phyloP scores from a whole-genome alignment of 2,329 filamentous ascomycete genomes.

The Phialophora verrucosa region DNA sequence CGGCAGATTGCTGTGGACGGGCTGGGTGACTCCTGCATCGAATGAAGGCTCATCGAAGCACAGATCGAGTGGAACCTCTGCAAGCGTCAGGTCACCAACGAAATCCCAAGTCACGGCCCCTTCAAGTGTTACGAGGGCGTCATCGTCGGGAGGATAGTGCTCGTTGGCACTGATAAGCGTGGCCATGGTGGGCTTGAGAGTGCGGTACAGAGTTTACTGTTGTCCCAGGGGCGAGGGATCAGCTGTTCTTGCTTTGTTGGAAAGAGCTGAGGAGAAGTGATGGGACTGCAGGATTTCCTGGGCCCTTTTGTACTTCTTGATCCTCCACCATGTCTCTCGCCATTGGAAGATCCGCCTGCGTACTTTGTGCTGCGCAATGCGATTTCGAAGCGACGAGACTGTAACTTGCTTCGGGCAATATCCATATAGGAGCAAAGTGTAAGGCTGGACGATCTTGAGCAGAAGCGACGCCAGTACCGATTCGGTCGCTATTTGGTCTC shows the following conservation, averaged over 20 bases:
- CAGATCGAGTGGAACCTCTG: neutral
- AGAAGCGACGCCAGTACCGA: neutral
- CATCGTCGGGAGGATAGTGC: neutral
- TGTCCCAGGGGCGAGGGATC: neutral
- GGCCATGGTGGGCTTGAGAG: neutral
- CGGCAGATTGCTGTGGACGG: neutral
- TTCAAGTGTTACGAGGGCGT: neutral
- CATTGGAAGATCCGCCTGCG: neutral
- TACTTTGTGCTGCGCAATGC: neutral
- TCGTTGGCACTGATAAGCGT: neutral
- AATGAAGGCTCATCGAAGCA: neutral
- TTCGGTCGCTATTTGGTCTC: neutral
- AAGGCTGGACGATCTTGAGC: neutral
- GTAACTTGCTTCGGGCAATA: neutral
- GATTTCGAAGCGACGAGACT: neutral
- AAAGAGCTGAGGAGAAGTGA: neutral
- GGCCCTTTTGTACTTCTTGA: neutral
- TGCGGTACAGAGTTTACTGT: neutral
- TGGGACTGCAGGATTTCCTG: neutral
- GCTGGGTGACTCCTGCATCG: neutral
- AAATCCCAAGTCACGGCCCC: neutral
- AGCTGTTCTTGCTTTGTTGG: neutral
- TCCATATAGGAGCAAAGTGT: neutral
- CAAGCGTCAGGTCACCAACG: neutral
- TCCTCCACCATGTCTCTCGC: neutral